A percentile compares a stretch with the other conserved stretches of the same genome.
Evolutionary conservation across 2,329 filamentous ascomycete species (phyloP).

Genomic region (Rutstroemia sp.): DNA sequence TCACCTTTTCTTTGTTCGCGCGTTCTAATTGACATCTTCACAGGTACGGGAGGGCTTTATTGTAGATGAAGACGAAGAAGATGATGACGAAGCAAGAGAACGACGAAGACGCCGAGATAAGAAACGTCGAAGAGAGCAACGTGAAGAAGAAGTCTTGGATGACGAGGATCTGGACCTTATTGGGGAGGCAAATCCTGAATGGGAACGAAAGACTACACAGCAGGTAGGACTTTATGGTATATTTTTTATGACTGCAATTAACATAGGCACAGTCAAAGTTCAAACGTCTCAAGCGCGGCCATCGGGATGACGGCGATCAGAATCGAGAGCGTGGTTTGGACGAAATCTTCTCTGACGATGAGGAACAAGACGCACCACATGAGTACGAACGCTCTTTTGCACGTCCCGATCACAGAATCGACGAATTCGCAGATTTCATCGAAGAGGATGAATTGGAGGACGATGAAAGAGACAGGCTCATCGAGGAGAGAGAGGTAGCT

Average conservation of each 20-base stretch:
- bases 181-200: conserved; percentile 69
- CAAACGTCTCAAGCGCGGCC: conserved; percentile 92
- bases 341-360: conserved; percentile 93
- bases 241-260: conserved; percentile 11
- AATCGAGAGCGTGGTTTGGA: conserved; percentile 66
- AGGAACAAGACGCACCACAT: conserved; percentile 60
- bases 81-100: conserved; percentile 50
- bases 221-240: conserved; percentile 48
- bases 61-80: conserved; percentile 79
- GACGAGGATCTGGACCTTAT: conserved; percentile 96
- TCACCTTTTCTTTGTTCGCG: conserved; percentile 1
- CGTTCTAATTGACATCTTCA: conserved; percentile 12
- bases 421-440: conserved; percentile 93
- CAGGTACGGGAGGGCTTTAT: conserved; percentile 94
- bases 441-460: conserved; percentile 91
- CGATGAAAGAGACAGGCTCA: conserved; percentile 70
- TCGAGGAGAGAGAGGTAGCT: conserved; percentile 83
- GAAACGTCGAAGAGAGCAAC: conserved; percentile 68
- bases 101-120: conserved; percentile 62
- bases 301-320: conserved; percentile 65
- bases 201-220: conserved; percentile 56
- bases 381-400: conserved; percentile 33
- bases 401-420: conserved; percentile 47
- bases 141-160: conserved; percentile 78
- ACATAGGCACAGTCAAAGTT: conserved; percentile 63